Conservation (phyloP, 176 grass and related monocot species). For the Rhipidocladum racemiflorum region DNA sequence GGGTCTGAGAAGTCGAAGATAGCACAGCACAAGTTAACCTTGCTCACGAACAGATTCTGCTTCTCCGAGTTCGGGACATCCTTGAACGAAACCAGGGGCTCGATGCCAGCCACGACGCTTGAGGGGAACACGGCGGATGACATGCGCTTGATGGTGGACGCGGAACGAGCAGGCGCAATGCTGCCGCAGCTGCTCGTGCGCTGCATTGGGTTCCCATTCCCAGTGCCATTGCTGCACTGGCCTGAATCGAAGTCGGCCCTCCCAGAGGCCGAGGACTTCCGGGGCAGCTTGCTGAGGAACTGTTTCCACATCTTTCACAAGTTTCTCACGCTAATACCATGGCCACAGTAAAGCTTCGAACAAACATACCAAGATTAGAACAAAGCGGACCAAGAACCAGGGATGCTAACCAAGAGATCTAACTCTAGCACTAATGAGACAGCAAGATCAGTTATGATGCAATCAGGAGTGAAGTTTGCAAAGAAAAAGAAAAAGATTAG, state of each 20-base stretch:
- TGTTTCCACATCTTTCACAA: constrained; percentile 77
- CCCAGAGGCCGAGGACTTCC: constrained; percentile 53
- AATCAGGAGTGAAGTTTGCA: neutral
- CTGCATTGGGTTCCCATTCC: constrained; percentile 39
- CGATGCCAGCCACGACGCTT: constrained; percentile 79
- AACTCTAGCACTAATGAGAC: neutral
- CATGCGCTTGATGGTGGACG: constrained; percentile 79
- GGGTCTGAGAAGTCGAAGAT: constrained; percentile 96
- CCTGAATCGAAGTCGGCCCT: constrained; percentile 41
- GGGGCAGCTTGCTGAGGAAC: constrained; percentile 86
- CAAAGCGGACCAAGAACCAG: neutral
- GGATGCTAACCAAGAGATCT: neutral
- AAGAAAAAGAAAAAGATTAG: neutral
- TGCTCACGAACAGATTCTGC: constrained; percentile 81
- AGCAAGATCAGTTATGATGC: neutral
- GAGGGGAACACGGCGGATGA: constrained; percentile 92
- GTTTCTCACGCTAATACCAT: constrained; percentile 27
- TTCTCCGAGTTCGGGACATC: constrained; percentile 79
- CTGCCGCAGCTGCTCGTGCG: constrained; percentile 66
- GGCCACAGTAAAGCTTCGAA: neutral
- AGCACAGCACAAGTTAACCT: constrained; percentile 74
- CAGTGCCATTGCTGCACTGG: constrained; percentile 38
- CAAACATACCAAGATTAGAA: neutral
- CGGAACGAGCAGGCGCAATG: constrained; percentile 36
- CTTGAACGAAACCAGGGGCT: constrained; percentile 86